A percentile compares a stretch with the other conserved stretches of the same genome.
Evolutionary conservation across 2,329 filamentous ascomycete species (phyloP).

Genomic region (Alternaria gaisen): DNA sequence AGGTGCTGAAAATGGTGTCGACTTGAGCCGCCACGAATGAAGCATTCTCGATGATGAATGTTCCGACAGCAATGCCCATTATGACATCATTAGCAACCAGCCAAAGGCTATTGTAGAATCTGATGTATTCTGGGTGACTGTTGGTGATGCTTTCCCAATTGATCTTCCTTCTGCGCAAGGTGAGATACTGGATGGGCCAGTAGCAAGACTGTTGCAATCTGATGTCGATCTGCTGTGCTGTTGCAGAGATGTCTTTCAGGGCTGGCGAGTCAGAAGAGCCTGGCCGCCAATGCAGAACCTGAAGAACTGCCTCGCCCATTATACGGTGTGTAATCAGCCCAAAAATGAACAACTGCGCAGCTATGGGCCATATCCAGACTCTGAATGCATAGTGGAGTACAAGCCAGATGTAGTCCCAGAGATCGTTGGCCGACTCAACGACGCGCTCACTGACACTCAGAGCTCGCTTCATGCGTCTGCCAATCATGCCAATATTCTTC

Average conservation of each 20-base stretch:
- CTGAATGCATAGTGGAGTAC: slow-evolving; percentile 75
- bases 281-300: slow-evolving; percentile 83
- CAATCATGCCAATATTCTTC: slow-evolving; percentile 87
- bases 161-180: slow-evolving; percentile 83
- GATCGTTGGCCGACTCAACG: slow-evolving; percentile 88
- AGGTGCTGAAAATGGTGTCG: slow-evolving; percentile 76
- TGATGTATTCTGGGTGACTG: slow-evolving; percentile 96
- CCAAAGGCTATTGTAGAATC: slow-evolving; percentile 99
- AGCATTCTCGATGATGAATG: slow-evolving; percentile 96
- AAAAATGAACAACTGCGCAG: slow-evolving; percentile 76
- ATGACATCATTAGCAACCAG: slow-evolving; percentile 98
- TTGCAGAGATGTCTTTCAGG: slow-evolving; percentile 94
- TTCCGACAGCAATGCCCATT: slow-evolving; percentile 94
- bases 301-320: slow-evolving; percentile 79
- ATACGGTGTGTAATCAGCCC: slow-evolving; percentile 81
- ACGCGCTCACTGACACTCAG: slow-evolving; percentile 94
- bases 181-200: slow-evolving; percentile 97
- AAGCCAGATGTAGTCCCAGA: slow-evolving; percentile 77
- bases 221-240: slow-evolving; percentile 96
- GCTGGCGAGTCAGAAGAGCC: slow-evolving; percentile 77
- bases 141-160: slow-evolving; percentile 97
- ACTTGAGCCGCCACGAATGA: slow-evolving; percentile 83
- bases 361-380: slow-evolving; percentile 79
- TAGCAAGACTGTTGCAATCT: slow-evolving; percentile 98
- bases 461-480: slow-evolving; percentile 79